These are phyloP conservation scores for Fusarium newnesense DNA, from an alignment of 2,329 filamentous ascomycete species.

Conservation along the genomic window DNA sequence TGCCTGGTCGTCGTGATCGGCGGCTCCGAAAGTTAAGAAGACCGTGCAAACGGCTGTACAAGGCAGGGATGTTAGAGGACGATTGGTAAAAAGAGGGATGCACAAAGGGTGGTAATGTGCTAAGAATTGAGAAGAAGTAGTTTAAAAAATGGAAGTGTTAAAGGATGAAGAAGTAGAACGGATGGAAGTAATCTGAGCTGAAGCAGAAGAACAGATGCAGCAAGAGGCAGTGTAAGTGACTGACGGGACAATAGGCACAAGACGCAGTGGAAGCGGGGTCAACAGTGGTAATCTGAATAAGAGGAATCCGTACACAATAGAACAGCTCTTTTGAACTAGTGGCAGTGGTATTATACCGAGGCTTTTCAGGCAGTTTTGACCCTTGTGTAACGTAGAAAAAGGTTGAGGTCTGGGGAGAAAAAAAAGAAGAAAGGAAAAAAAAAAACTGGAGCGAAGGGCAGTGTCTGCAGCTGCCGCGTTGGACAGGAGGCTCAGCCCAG, in stretches of 20 bases:
- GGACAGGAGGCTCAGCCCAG: conserved; percentile 29
- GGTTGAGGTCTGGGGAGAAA: conserved; percentile 6
- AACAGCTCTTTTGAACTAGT: neutral
- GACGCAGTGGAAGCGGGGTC: neutral
- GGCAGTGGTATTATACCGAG: conserved; percentile 1
- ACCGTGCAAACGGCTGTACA: conserved; percentile 37
- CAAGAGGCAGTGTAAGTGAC: conserved; percentile 31
- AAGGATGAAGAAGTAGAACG: neutral
- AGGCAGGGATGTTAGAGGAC: conserved; percentile 26
- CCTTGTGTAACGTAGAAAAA: conserved; percentile 10
- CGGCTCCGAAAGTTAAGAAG: conserved; percentile 37
- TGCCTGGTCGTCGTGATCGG: conserved; percentile 39
- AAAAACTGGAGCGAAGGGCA: conserved; percentile 39
- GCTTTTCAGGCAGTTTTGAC: neutral
- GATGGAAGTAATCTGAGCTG: neutral
- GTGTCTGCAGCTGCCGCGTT: conserved; percentile 12
- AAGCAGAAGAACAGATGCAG: conserved; percentile 1
- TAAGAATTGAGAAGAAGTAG: neutral
- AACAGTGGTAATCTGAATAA: conserved; percentile 1
- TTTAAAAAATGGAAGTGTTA: neutral
- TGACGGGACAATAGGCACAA: conserved; percentile 5
- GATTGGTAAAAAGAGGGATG: neutral
- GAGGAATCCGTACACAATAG: conserved; percentile 19
- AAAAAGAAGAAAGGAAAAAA: conserved; percentile 6
- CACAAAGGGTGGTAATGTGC: neutral